Conservation (phyloP, 768 basidiomycete genomes). For the Podaxis sp. region DNA sequence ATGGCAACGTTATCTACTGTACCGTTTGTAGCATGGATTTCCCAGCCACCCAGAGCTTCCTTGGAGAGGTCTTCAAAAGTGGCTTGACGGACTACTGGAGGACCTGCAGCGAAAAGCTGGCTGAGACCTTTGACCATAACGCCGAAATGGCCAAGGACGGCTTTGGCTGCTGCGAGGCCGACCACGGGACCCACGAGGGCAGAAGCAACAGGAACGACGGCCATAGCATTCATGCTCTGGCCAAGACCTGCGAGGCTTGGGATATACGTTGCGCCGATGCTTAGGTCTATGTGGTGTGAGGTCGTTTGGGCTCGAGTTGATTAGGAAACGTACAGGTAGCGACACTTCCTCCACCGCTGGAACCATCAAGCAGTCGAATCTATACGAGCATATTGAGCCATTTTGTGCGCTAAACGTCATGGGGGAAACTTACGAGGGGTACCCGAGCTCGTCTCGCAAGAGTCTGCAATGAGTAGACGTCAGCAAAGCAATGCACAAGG, state of each 20-base stretch:
- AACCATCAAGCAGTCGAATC: conserved; percentile 37
- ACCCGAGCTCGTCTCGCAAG: conserved; percentile 30
- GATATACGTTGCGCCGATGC: conserved; percentile 34
- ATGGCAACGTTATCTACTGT: conserved; percentile 33
- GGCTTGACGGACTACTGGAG: conserved; percentile 32
- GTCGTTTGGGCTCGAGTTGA: not conserved
- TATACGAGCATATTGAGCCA: conserved; percentile 3
- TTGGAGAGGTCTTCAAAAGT: conserved; percentile 32
- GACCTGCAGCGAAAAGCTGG: conserved; percentile 30
- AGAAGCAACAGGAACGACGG: conserved; percentile 32
- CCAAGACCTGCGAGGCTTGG: conserved; percentile 30
- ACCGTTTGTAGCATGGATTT: conserved; percentile 32
- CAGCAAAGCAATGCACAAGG: not conserved
- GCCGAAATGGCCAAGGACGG: conserved; percentile 34
- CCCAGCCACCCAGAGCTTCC: conserved; percentile 31
- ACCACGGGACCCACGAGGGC: conserved; percentile 36
- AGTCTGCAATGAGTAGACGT: conserved; percentile 17
- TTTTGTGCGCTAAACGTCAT: not conserved
- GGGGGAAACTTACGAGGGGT: conserved; percentile 24
- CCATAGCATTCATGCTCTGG: conserved; percentile 32
- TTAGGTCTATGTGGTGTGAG: conserved; percentile 23
- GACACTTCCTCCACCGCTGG: conserved; percentile 38
- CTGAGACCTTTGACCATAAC: conserved; percentile 39
- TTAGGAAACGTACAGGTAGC: conserved; percentile 25
- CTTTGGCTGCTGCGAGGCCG: conserved; percentile 36